Evolutionary conservation across 352 stramenopile species (phyloP).

Genomic region (Phytophthora fragariae): DNA sequence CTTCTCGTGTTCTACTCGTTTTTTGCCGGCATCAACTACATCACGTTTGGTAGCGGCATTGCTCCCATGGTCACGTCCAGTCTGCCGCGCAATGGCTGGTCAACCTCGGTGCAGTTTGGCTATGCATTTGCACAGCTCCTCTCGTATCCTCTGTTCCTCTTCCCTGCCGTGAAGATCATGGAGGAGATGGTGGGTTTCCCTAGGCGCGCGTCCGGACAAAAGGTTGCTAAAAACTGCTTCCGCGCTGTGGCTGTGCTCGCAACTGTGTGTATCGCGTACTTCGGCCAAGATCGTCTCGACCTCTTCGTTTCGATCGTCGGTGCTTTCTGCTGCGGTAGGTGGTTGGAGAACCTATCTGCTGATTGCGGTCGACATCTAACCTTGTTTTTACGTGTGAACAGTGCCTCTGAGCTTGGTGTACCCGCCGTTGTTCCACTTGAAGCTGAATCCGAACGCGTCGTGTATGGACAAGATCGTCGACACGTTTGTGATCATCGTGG

Average conservation of each 20-base stretch:
- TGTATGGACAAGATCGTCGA: constrained; percentile 68
- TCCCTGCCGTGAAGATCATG: constrained; percentile 85
- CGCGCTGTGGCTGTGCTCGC: constrained; percentile 69
- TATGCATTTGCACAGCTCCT: constrained; percentile 81
- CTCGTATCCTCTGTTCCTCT: constrained; percentile 85
- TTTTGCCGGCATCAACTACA: constrained; percentile 84
- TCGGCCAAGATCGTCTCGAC: constrained; percentile 76
- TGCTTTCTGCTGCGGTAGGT: constrained; percentile 83
- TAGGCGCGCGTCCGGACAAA: constrained; percentile 65
- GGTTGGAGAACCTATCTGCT: constrained; percentile 2
- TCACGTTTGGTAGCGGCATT: constrained; percentile 71
- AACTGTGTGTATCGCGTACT: constrained; percentile 77
- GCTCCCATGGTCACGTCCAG: constrained; percentile 79
- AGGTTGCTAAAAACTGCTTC: constrained; percentile 81
- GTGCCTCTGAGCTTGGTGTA: constrained; percentile 87
- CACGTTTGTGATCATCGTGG: constrained; percentile 61
- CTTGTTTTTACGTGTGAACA: constrained; percentile 28
- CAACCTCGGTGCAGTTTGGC: constrained; percentile 80
- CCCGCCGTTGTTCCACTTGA: constrained; percentile 81
- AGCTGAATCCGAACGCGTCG: constrained; percentile 59
- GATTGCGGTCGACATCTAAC: constrained; percentile 7
- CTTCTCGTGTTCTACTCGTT: constrained; percentile 86
- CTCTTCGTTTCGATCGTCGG: constrained; percentile 87
- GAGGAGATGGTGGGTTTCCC: constrained; percentile 86
- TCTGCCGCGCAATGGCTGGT: constrained; percentile 74